Conservation (phyloP, 345 rosid genomes). For the Populus alba region DNA sequence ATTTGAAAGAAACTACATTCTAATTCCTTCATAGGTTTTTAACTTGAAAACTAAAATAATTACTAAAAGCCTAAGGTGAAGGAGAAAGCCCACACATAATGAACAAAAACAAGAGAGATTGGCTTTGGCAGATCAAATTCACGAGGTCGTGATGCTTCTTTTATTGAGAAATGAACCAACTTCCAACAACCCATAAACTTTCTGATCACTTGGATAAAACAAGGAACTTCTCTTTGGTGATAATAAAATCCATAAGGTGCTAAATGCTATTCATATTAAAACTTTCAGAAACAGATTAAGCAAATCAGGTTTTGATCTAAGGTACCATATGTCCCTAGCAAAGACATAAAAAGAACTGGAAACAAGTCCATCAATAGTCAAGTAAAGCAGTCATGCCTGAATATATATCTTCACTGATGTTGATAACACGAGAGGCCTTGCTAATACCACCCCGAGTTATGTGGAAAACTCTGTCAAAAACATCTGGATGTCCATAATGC, state of each 20-base stretch:
- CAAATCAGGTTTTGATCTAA: too few relatives aligned
- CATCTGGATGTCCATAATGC: slow-evolving; percentile 99
- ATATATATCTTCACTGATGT: slow-evolving; percentile 93
- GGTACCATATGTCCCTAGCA: not conserved
- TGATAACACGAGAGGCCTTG: slow-evolving; percentile 98
- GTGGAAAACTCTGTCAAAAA: slow-evolving; percentile 95
- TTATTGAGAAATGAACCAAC: not conserved
- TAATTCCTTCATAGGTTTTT: not conserved
- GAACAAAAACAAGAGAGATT: not conserved
- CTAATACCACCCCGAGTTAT: slow-evolving; percentile 98
- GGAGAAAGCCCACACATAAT: not conserved
- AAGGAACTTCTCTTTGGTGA: too few relatives aligned
- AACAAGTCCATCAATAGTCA: not conserved
- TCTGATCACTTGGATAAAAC: not conserved
- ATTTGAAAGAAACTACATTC: not conserved
- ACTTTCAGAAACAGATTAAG: too few relatives aligned
- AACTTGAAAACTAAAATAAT: not conserved
- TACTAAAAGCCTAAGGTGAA: not conserved
- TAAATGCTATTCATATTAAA: too few relatives aligned
- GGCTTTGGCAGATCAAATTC: too few relatives aligned
- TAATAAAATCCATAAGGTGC: too few relatives aligned
- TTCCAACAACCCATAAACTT: not conserved
- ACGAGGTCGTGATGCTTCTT: not conserved
- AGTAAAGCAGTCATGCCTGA: slow-evolving; percentile 50
- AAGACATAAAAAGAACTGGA: not conserved